Evolutionary conservation across 352 stramenopile genomes (phyloP).

Genomic region (Globisporangium nunn): DNA sequence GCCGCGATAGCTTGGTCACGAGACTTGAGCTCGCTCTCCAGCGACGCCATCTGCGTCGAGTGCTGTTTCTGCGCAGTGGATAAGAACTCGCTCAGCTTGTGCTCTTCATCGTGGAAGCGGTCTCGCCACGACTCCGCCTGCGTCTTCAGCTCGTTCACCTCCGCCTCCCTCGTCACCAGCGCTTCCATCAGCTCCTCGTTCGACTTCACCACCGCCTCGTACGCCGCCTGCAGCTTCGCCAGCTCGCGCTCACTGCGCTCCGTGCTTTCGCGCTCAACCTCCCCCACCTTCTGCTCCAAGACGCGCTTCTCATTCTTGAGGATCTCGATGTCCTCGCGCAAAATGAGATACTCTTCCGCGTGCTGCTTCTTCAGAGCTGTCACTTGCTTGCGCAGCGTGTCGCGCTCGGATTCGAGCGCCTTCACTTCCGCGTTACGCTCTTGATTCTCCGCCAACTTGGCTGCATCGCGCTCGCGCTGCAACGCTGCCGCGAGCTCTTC

Average conservation of each 20-base stretch:
- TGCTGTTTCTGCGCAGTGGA: conserved; percentile 13
- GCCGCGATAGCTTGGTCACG: conserved; percentile 1
- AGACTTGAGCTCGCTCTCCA: conserved; percentile 11
- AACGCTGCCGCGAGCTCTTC: background rate
- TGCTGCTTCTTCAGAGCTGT: conserved; percentile 14
- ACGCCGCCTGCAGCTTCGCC: conserved; percentile 18
- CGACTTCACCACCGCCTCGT: conserved; percentile 28
- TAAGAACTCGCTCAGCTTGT: conserved; percentile 9
- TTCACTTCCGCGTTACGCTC: background rate
- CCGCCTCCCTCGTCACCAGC: conserved; percentile 32
- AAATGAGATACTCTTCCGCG: conserved; percentile 18
- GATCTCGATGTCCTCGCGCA: conserved; percentile 20
- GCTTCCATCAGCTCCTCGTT: conserved; percentile 39
- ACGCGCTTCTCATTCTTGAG: conserved; percentile 28
- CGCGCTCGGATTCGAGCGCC: conserved; percentile 15
- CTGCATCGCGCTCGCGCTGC: conserved; percentile 3
- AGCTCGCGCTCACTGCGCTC: conserved; percentile 30
- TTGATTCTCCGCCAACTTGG: background rate
- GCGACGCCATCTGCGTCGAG: background rate
- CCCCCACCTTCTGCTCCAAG: conserved; percentile 26
- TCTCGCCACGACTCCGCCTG: conserved; percentile 21
- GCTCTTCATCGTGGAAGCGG: conserved; percentile 24
- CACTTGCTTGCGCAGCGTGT: conserved; percentile 16
- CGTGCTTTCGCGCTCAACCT: conserved; percentile 28
- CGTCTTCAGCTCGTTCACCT: conserved; percentile 29